Evolutionary conservation across 208 protist genomes (phyloP).

Genomic region (Wallacemonas collosoma): DNA sequence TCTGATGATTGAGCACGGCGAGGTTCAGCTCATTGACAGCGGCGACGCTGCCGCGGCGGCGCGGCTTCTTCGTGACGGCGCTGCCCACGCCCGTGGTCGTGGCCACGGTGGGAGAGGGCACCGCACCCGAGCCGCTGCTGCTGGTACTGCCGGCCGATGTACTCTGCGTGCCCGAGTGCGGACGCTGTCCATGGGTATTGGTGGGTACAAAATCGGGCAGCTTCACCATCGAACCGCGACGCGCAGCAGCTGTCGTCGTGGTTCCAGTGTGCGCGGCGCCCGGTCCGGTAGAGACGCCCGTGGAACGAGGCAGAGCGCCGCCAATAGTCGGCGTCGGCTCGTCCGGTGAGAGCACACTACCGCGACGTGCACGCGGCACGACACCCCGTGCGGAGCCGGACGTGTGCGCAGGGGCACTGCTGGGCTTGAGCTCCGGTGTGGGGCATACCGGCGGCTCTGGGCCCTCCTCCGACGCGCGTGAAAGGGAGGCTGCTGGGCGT

Average conservation of each 20-base stretch:
- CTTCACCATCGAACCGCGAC: slow-evolving; percentile 4
- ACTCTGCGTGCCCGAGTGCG: neutral
- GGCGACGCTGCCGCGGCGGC: slow-evolving; percentile 14
- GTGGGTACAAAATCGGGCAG: slow-evolving; percentile 7
- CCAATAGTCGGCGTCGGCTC: slow-evolving; percentile 12
- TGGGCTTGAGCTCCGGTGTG: neutral
- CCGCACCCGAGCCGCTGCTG: neutral
- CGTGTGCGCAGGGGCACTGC: neutral
- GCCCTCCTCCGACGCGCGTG: neutral
- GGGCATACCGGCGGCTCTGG: neutral
- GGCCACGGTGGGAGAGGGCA: slow-evolving; percentile 2
- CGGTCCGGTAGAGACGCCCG: neutral
- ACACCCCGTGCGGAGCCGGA: neutral
- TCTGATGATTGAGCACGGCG: slow-evolving; percentile 14
- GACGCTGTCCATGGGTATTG: neutral
- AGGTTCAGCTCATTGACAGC: slow-evolving; percentile 20
- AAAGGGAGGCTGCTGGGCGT: neutral
- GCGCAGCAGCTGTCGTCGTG: neutral
- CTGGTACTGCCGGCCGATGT: too few relatives aligned
- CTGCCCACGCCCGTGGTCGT: neutral
- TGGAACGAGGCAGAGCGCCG: neutral
- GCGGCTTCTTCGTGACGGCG: neutral
- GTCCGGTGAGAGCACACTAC: slow-evolving; percentile 8
- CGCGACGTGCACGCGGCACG: neutral
- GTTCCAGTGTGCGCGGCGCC: neutral